These are phyloP conservation scores for Exophiala alcalophila DNA, from an alignment of 2,329 filamentous ascomycete genomes.

Conservation along the genomic window DNA sequence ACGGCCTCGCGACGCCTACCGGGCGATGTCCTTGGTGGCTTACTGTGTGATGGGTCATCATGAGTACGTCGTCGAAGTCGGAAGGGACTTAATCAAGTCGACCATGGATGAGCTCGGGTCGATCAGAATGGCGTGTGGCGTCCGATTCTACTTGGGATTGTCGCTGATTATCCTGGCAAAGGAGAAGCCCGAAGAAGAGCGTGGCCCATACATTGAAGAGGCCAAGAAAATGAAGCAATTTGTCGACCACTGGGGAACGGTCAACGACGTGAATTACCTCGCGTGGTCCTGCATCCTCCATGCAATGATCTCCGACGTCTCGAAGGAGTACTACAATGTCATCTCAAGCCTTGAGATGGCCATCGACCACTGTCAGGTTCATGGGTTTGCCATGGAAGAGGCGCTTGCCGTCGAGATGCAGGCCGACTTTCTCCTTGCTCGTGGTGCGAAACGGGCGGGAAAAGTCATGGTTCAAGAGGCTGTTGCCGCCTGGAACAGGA, in stretches of 20 bases:
- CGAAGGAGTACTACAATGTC: slow-evolving; percentile 44
- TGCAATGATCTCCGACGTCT: slow-evolving; percentile 54
- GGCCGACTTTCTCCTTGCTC: slow-evolving; percentile 56
- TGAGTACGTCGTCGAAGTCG: slow-evolving; percentile 44
- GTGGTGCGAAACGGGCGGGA: slow-evolving; percentile 58
- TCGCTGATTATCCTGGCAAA: slow-evolving; percentile 44
- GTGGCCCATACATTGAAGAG: slow-evolving; percentile 47
- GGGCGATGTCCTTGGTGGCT: slow-evolving; percentile 47
- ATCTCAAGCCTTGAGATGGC: slow-evolving; percentile 55
- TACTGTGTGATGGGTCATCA: slow-evolving; percentile 49
- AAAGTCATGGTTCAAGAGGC: slow-evolving; percentile 57
- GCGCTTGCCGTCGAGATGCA: slow-evolving; percentile 61
- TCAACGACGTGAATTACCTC: slow-evolving; percentile 60
- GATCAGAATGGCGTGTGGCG: slow-evolving; percentile 41
- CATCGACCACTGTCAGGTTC: slow-evolving; percentile 58
- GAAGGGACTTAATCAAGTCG: slow-evolving; percentile 39
- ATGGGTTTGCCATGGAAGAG: slow-evolving; percentile 59
- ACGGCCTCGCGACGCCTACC: slow-evolving; percentile 56
- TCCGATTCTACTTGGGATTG: slow-evolving; percentile 47
- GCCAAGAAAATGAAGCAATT: slow-evolving; percentile 50
- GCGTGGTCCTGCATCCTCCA: slow-evolving; percentile 57
- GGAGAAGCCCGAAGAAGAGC: slow-evolving; percentile 45
- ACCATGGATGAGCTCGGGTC: slow-evolving; percentile 48
- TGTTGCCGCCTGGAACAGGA: slow-evolving; percentile 57
- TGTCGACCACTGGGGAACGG: slow-evolving; percentile 51